Conservation (phyloP, 2,329 filamentous ascomycete genomes). For the Fusarium solani-melongenae region DNA sequence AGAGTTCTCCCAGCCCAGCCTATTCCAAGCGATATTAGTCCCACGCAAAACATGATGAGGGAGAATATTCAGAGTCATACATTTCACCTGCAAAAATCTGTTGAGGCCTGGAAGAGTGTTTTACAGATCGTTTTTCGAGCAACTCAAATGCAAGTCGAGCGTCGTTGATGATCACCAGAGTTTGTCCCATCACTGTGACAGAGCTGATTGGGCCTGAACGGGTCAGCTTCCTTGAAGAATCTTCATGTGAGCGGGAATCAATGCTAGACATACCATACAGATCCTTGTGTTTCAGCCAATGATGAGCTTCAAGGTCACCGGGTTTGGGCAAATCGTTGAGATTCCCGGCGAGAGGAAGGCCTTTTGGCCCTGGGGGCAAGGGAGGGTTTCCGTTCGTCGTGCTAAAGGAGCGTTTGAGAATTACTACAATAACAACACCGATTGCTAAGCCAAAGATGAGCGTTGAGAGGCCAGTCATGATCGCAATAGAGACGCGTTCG, state of each 20-base stretch:
- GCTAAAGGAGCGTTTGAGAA: neutral
- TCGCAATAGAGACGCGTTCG: neutral
- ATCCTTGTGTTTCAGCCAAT: conserved; percentile 35
- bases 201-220: conserved; percentile 57
- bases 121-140: conserved; percentile 40
- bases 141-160: conserved; percentile 50
- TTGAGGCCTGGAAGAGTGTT: conserved; percentile 24
- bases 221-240: too few species aligned
- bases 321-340: conserved; percentile 24
- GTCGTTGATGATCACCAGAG: conserved; percentile 55
- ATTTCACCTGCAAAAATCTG: conserved; percentile 29
- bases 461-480: neutral
- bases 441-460: neutral
- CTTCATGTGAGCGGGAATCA: neutral
- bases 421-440: neutral
- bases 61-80: neutral
- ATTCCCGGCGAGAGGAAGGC: conserved; percentile 27
- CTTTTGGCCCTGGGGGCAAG: conserved; percentile 30
- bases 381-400: neutral
- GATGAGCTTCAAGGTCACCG: conserved; percentile 14
- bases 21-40: neutral
- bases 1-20: conserved; percentile 45
- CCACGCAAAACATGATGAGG: rapidly evolving
- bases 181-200: conserved; percentile 53
- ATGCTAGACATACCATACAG: conserved; percentile 14